A percentile compares a stretch with the other conserved stretches of the same genome.
Conservation (phyloP, 2,329 filamentous ascomycete species). For the Colletotrichum coccodes region DNA sequence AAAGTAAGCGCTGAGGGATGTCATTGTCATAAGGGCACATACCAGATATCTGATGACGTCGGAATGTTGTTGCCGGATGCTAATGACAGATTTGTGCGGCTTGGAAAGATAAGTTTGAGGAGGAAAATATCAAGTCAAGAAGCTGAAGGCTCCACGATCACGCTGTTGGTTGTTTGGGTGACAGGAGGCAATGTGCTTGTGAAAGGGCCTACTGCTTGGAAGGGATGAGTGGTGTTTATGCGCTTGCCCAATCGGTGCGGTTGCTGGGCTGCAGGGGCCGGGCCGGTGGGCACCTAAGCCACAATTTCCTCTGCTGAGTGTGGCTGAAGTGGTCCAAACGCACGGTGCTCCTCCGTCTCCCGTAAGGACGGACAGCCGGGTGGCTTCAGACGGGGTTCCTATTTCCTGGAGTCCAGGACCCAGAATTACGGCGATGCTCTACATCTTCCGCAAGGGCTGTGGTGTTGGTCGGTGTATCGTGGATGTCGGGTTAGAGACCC, state of each 20-base stretch:
- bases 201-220: constrained; percentile 20
- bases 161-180: constrained; percentile 22
- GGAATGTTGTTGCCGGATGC: neutral
- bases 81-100: neutral
- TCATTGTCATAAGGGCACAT: neutral
- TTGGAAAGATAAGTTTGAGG: constrained; percentile 1
- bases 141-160: constrained; percentile 1
- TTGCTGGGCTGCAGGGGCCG: constrained; percentile 31
- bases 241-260: constrained; percentile 33
- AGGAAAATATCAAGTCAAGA: neutral
- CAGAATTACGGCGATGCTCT: neutral
- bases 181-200: constrained; percentile 19
- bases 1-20: neutral
- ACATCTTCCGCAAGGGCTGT: neutral
- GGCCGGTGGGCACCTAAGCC: constrained; percentile 6
- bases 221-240: constrained; percentile 29
- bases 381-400: neutral
- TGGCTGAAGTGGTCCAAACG: constrained; percentile 5
- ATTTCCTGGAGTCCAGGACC: neutral
- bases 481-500: neutral
- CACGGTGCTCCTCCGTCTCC: constrained; percentile 5
- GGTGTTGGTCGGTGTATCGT: neutral
- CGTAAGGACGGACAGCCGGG: constrained; percentile 5
- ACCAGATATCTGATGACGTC: constrained; percentile 21
- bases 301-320: neutral